Evolutionary conservation across 805 yeast species (phyloP), one percentile per base, ranked within the genome.

Genomic region (Hanseniaspora mollemarum): DNA sequence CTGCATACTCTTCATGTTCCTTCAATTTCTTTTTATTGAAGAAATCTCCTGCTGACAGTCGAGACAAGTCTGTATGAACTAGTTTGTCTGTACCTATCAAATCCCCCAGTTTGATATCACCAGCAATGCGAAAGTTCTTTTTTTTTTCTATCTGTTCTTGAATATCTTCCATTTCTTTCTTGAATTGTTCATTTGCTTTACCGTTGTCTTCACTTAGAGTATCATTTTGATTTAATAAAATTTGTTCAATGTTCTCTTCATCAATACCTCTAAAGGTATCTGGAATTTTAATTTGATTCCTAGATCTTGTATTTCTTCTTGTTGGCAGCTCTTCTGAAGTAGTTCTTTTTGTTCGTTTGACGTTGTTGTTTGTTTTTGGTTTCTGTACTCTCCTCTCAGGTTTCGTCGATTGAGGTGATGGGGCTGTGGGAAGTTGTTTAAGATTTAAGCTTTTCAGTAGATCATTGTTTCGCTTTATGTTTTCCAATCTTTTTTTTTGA

Each of bases 401-500:
- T 18, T 18, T 21, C 5, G 9, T 15, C 16, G 45, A 25, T 9
- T 21, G n/a, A 2, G 41, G 35, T 4, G 31, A 62, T 52, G 73
- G 62, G 48, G 77, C 83, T 13, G 67, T 64, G 1, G 81, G 71
- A 2, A 82, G 64, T 12, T 76, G 66, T 46, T 77, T 80, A 18
- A 90, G 69, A 56, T 87, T 83, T 56, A 90, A 71, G 56, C 81
- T 78, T 57, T 77, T 72, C 48, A 90, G 69, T 22, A 88, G 73
- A 56, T 79, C 84, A 62, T 80, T 78, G 65, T 90, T 92, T 45
- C 97, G 72, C 55, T 79, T 84, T 54, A 90, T 92, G 61, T 86
- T 87, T 53, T 77, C 85, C 59, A 75, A 80, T 53, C 94, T 66
- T 60, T 78, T 80, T 58, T 70, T 74, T 63, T 84, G 92, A 60